Evolutionary conservation across 495 filamentous ascomycete species (phyloP), one percentile per base, ranked within the genome.

Genomic region (Venustampulla echinocandica): DNA sequence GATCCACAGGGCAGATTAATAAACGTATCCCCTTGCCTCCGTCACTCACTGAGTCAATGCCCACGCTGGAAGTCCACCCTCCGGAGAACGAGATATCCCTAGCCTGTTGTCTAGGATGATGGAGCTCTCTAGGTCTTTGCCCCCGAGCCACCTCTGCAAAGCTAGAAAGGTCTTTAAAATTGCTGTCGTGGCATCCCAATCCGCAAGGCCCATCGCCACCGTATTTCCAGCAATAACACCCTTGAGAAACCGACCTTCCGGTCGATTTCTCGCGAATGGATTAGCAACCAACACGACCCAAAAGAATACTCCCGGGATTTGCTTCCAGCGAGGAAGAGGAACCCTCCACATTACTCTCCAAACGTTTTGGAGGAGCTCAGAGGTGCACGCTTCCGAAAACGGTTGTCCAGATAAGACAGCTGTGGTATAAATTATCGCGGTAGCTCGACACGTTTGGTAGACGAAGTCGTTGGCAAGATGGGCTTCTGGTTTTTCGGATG

Each of bases 311-410:
- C 50, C 55, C 0, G 55, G 55, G 3, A 48, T 45, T n/a, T 45
- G 28, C 35, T 52, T 58, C 55, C 55, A 58, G 5, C 41, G 42
- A 11, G 43, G 25, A 2, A 58, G 40, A 11, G 50, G 47, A 1
- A 58, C 37, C n/a, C 46, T 18, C 50, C 55, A 54, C 39, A 58
- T 42, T 1, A 15, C 45, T 18, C 21, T 39, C 50, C 50, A 58
- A 4, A 58, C 42, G 11, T 45, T 33, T 10, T 17, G 21, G 10
- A 54, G 38, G 10, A 44, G 24, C 17, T 27, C 10, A 5, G 4
- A 7, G 2, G 40, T 49, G 21, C 50, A 51, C 14, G 55, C 46
- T 19, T 36, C 21, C 3, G 55, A 58, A 10, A 58, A 23, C 1
- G 55, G 55, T 0, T 18, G 50, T 2, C 47, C 40, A 22, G 36